phyloP scores from a whole-genome alignment of 495 filamentous ascomycete genomes.

The Trichoderma erinaceum region DNA sequence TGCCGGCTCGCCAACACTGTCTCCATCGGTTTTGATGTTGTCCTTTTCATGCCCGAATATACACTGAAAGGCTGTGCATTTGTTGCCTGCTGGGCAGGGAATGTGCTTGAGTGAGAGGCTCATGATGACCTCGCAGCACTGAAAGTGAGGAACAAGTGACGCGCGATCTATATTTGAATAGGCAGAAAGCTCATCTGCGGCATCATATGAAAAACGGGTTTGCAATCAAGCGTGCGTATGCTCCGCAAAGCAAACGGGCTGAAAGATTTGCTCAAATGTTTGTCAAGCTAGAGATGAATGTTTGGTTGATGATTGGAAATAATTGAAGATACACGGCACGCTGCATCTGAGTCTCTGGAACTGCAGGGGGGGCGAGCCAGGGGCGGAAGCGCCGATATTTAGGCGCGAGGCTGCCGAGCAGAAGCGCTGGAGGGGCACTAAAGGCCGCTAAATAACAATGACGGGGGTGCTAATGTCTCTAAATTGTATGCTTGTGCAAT shows the following conservation, averaged over 20 bases:
- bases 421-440: not conserved
- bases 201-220: not conserved
- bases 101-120: conserved; percentile 45
- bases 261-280: not conserved
- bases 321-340: not conserved
- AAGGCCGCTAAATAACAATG: not conserved
- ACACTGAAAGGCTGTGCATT: conserved; percentile 35
- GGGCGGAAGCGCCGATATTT: not conserved
- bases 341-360: not conserved
- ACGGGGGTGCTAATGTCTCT: not conserved
- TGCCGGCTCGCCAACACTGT: conserved; percentile 3
- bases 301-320: not conserved
- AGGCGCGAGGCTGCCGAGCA: conserved; percentile 9
- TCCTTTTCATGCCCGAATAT: conserved; percentile 37
- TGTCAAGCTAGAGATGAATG: not conserved
- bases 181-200: not conserved
- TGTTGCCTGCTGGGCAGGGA: conserved; percentile 55
- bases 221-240: not conserved
- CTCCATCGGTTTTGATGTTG: conserved; percentile 21
- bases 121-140: not conserved
- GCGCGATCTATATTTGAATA: not conserved
- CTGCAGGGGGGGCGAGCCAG: conserved; percentile 2
- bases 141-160: not conserved
- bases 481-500: no score
- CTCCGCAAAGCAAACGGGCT: not conserved